These are phyloP conservation scores for thale cress (Arabidopsis thaliana) DNA, from an alignment of 345 rosid genomes.

Conservation along the genomic window DNA sequence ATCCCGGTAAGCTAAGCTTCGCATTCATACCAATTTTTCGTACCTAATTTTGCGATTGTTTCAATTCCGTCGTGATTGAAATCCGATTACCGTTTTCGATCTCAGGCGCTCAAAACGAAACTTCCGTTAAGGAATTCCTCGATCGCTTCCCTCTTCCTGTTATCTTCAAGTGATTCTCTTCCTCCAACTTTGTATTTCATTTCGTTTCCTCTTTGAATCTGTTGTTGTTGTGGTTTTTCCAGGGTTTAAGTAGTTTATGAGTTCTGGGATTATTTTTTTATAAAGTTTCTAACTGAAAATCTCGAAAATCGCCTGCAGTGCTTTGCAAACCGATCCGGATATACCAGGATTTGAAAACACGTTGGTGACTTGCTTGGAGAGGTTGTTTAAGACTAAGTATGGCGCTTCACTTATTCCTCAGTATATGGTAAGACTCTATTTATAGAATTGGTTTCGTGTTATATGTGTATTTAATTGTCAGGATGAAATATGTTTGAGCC, in stretches of 20 bases:
- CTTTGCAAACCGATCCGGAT: conserved; percentile 62
- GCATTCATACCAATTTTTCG: not conserved
- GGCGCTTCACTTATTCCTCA: conserved; percentile 82
- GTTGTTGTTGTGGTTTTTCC: not conserved
- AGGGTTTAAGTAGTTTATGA: conserved; percentile 14
- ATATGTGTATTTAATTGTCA: not conserved
- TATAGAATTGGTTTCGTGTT: not conserved
- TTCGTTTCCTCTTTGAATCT: not conserved
- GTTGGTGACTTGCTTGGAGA: conserved; percentile 72
- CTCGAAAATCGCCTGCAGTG: conserved; percentile 52
- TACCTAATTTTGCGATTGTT: not conserved
- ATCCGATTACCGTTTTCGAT: conserved; percentile 3
- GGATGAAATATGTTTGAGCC: not conserved
- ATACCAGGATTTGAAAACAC: conserved; percentile 61
- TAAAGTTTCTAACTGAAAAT: conserved; percentile 4
- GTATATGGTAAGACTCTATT: conserved; percentile 58
- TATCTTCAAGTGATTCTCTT: conserved; percentile 58
- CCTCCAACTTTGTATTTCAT: not conserved
- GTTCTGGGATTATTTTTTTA: not conserved
- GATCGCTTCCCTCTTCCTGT: conserved; percentile 80
- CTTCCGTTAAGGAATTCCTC: conserved; percentile 69
- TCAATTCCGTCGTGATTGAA: conserved; percentile 8
- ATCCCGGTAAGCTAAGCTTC: conserved; percentile 56
- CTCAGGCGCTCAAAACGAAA: conserved; percentile 71
- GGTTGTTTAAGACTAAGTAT: conserved; percentile 68